Base-by-base conservation (phyloP, 2,329 filamentous ascomycete genomes). In the Macrophomina phaseolina region DNA sequence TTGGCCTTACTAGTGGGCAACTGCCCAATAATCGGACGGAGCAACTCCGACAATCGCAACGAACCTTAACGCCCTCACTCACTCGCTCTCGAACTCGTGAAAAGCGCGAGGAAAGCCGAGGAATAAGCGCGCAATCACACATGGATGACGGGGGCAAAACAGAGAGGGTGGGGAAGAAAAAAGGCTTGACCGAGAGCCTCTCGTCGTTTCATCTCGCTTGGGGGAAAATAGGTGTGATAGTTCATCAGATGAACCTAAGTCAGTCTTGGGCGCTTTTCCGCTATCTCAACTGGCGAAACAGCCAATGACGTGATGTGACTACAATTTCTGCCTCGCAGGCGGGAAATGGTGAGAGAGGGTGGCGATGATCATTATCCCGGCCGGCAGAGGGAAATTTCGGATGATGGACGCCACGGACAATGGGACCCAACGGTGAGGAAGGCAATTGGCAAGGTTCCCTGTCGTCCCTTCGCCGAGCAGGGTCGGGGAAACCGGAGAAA, bases 301-400 rank as follows among this genome's bases (percentile, higher is more conserved):
- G 32, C 30, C 55, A 46, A 46, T 60, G 55, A 60, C 55, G 55
- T 60, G 40, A 60, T 60, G 55, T 60, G 55, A 60, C 55, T 48
- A 32, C 7, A 34, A 60, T 34, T 30, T 32, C 40, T 46, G 23
- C 55, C 28, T 34, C 23, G 55, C 55, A 60, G 55, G n/a, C 16
- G 55, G 40, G 55, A 9, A 18, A 12, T 18, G 49, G 49, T n/a
- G 18, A 5, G 51, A 32, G 30, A n/a, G 51, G 53, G 53, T 38
- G 36, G n/a, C 14, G 53, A 56, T 42, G 36, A 28, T 56, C 34
- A 28, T 42, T 34, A 42, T 38, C 36, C 36, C 23, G 51, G 32
- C 11, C 11, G 11, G 49, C 23, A 53, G n/a, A 11, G 11, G n/a
- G 40, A 60, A 60, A 60, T 60, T 60, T 60, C 55, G 30, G 28